Evolutionary conservation across 208 protist genomes (phyloP), one percentile per base, ranked within the genome.

Genomic region (Acanthamoeba healyi): DNA sequence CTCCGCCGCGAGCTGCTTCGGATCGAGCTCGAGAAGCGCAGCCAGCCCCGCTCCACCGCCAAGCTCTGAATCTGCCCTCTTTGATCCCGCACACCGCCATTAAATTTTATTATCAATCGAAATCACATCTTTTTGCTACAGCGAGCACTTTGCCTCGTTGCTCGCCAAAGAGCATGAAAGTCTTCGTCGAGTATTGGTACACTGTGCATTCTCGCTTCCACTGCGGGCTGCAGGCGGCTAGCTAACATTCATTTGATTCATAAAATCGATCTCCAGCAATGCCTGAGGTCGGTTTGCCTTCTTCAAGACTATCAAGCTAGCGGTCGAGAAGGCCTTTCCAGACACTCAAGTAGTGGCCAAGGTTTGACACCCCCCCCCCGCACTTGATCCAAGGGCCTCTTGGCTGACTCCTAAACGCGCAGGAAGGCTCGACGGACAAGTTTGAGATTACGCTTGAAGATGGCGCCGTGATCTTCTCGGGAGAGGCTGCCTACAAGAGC

Each of bases 1-100:
- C 90, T 98, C 49, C 97, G 97, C 32, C 96, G 97, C 15, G 94
- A 97, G 67, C 82, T 90, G 7, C 38, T 58, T 1, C 42, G 46
- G 14, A 17, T 58, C 14, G 77, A 86, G 77, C 38, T 86, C 40
- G 77, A 46, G 38, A 86, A 86, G 77, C 38, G 46, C 40, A 24
- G 40, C n/a, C 42, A 51, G 74, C 29, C 34, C 34, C 34, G 65
- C 36, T 0, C 38, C 38, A 58, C 77, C 26, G 77, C 42, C 77
- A 86, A 54, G n/a, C 77, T 86, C 14, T 86, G 9, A 46, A 32
- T 9, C 42, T 7, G 14, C 24, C 26, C 67, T 79, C 67, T 38
- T 63, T n/a, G 24, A 63, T n/a, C 19, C 24, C 19, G 24, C 19
- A 24, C 24, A 63, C 56, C 24, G 56, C 19, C 19, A 63, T 63